A percentile compares a stretch with the other conserved stretches of the same genome.
Evolutionary conservation across 2,329 filamentous ascomycete genomes (phyloP).

Genomic region (Bimuria novae-zelandiae): DNA sequence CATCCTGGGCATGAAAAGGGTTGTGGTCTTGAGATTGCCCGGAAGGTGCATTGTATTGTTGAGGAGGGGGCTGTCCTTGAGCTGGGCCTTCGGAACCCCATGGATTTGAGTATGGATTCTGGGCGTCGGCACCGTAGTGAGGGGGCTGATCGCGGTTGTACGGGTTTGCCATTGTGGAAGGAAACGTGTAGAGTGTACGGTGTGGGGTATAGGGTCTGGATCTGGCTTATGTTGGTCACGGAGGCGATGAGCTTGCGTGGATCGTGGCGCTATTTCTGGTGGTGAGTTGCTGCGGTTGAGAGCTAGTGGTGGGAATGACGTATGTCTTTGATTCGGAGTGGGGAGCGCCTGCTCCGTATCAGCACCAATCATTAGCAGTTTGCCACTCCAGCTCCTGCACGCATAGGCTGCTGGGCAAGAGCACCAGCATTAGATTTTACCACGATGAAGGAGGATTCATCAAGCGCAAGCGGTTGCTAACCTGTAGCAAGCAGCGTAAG

Average conservation of each 20-base stretch:
- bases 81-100: constrained; percentile 2
- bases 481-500: no score
- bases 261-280: constrained; percentile 1
- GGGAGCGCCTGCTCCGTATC: not conserved
- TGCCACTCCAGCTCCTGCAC: no score
- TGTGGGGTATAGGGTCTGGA: not conserved
- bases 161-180: not conserved
- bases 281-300: constrained; percentile 2
- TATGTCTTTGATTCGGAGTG: constrained; percentile 8
- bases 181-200: not conserved
- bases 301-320: constrained; percentile 1
- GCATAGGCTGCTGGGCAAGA: no score
- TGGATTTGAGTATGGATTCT: constrained; percentile 9
- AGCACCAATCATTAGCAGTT: no score
- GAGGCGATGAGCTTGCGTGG: constrained; percentile 5
- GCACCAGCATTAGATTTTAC: no score
- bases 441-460: no score
- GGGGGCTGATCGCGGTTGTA: not conserved
- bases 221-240: not conserved
- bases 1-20: no score
- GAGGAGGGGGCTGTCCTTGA: not conserved
- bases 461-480: no score
- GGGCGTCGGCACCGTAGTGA: not conserved
- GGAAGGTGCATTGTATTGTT: not conserved
- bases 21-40: not conserved